These are phyloP conservation scores for Zopfia rhizophila DNA, from an alignment of 2,329 filamentous ascomycete species.

Conservation along the genomic window DNA sequence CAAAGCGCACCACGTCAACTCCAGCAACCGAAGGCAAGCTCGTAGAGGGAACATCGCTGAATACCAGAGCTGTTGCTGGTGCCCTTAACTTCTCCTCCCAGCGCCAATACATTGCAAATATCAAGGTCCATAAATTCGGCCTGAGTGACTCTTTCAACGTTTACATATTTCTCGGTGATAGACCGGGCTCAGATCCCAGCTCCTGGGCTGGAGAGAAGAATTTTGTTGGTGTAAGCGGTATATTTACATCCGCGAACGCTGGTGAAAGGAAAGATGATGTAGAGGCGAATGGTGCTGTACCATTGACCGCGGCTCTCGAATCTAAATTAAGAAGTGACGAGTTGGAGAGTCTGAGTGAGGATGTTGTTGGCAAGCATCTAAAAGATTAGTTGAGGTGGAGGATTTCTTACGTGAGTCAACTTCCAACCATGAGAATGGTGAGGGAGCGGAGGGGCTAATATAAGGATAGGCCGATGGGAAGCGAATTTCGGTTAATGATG, in stretches of 20 bases:
- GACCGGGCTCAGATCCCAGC: slow-evolving; percentile 47
- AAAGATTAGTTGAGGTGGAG: slow-evolving; percentile 36
- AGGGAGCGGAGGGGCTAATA: background rate
- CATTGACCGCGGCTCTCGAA: slow-evolving; percentile 56
- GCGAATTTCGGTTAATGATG: slow-evolving; percentile 41
- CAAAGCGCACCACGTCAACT: slow-evolving; percentile 11
- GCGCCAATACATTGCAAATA: slow-evolving; percentile 73
- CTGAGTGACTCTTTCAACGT: slow-evolving; percentile 71
- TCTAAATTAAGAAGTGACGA: slow-evolving; percentile 43
- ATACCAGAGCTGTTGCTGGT: slow-evolving; percentile 7
- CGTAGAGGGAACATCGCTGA: slow-evolving; percentile 17
- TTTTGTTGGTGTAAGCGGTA: slow-evolving; percentile 70
- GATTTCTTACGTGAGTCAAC: slow-evolving; percentile 31
- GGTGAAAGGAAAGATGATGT: slow-evolving; percentile 13
- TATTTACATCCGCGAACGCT: slow-evolving; percentile 50
- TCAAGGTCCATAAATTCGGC: slow-evolving; percentile 70
- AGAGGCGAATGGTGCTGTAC: slow-evolving; percentile 53
- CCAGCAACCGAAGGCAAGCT: slow-evolving; percentile 7
- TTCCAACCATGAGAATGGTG: background rate
- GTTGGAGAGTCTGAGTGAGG: slow-evolving; percentile 40
- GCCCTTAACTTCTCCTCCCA: slow-evolving; percentile 19
- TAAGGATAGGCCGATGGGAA: slow-evolving; percentile 48
- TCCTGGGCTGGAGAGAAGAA: slow-evolving; percentile 65
- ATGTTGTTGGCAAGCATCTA: slow-evolving; percentile 32
- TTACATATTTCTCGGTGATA: slow-evolving; percentile 73